Evolutionary conservation across 192 early-diverging fungal genomes (phyloP).

Genomic region (Coemansia sp.): DNA sequence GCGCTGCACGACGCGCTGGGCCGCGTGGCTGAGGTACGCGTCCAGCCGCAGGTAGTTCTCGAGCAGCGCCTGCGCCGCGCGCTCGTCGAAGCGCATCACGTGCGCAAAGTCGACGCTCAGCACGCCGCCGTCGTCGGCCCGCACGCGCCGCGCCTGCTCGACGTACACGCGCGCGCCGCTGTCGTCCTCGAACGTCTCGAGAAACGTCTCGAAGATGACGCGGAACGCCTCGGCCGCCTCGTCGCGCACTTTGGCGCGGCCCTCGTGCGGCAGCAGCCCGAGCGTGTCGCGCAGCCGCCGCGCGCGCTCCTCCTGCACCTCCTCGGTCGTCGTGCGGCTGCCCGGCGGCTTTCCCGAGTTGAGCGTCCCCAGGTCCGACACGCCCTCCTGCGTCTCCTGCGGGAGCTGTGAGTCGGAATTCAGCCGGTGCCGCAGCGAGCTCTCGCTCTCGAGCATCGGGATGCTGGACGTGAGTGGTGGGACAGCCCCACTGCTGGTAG

Average conservation of each 20-base stretch:
- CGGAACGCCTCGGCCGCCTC: conserved; percentile 69
- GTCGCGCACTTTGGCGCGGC: conserved; percentile 61
- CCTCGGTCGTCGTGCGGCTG: conserved; percentile 29
- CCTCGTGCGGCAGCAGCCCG: conserved; percentile 40
- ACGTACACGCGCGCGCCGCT: conserved; percentile 63
- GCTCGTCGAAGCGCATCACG: conserved; percentile 60
- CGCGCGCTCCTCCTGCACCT: conserved; percentile 48
- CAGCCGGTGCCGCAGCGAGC: conserved; percentile 47
- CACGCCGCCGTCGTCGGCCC: conserved; percentile 63
- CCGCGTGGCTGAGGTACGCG: conserved; percentile 83
- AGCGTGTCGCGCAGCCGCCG: conserved; percentile 49
- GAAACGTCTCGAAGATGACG: conserved; percentile 72
- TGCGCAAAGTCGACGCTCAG: conserved; percentile 79
- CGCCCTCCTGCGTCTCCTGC: conserved; percentile 18
- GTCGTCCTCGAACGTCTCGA: conserved; percentile 60
- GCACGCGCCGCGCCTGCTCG: conserved; percentile 67
- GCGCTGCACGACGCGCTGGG: conserved; percentile 74
- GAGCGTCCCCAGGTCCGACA: conserved; percentile 43
- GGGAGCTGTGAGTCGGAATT: conserved; percentile 8
- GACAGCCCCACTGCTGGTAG: conserved; percentile 38
- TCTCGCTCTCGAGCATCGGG: conserved; percentile 44
- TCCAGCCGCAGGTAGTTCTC: conserved; percentile 83
- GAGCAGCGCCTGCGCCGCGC: conserved; percentile 65
- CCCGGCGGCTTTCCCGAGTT: conserved; percentile 14
- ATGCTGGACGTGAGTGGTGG: conserved; percentile 41